A percentile compares a stretch with the other conserved stretches of the same genome.
phyloP scores from a whole-genome alignment of 352 stramenopile species.

The Pythium vanterpoolii region DNA sequence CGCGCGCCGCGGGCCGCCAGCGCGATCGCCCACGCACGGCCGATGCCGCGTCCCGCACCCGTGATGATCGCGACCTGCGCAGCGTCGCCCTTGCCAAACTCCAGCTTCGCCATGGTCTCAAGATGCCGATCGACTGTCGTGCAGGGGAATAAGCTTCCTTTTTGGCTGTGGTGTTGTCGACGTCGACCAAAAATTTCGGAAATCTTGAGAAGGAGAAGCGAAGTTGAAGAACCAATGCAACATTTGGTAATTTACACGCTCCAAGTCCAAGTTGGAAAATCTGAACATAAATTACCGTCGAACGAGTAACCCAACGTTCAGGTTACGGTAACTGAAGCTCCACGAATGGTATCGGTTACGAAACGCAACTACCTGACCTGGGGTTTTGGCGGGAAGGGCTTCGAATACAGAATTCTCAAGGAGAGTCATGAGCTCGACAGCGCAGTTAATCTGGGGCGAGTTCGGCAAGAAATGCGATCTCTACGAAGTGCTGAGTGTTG shows the following conservation, averaged over 20 bases:
- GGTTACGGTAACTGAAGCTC: constrained; percentile 8
- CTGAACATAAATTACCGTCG: constrained; percentile 1
- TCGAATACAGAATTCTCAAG: too few relatives aligned
- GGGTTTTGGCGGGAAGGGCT: constrained; percentile 19
- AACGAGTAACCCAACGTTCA: background rate
- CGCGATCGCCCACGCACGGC: constrained; percentile 45
- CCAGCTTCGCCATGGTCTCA: constrained; percentile 27
- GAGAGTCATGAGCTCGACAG: constrained; percentile 30
- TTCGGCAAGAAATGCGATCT: constrained; percentile 69
- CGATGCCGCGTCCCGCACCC: constrained; percentile 45
- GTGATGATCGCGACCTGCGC: constrained; percentile 68
- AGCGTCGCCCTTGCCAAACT: constrained; percentile 39
- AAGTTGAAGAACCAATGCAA: constrained; percentile 7
- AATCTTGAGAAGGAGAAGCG: background rate
- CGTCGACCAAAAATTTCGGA: constrained; percentile 8
- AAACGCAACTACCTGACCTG: background rate
- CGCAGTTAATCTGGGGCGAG: constrained; percentile 44
- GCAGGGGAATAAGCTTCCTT: too few relatives aligned
- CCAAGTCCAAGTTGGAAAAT: too few relatives aligned
- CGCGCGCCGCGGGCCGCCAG: constrained; percentile 43
- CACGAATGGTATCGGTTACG: background rate
- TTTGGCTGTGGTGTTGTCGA: constrained; percentile 24
- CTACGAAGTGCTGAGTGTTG: constrained; percentile 76
- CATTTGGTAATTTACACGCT: background rate
- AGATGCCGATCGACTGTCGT: constrained; percentile 1